Base-by-base conservation (phyloP, 345 rosid species). In the Syzygium jambos region DNA sequence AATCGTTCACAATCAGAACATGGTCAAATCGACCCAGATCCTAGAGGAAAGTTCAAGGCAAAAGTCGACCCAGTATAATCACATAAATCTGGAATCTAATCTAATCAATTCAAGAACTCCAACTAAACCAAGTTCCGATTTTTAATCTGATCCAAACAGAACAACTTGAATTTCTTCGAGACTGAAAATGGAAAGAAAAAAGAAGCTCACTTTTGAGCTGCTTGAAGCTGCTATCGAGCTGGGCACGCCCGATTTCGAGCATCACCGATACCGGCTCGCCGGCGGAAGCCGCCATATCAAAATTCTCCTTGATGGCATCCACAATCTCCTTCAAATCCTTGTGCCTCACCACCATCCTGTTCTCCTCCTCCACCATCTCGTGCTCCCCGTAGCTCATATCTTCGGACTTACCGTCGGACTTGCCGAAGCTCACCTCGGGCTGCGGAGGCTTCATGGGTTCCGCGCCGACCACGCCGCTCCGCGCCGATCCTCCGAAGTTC, bases 311-410 rank as follows among this genome's bases (percentile, higher is more conserved):
- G 27, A 98, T 94, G 0, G 99, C 96, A 53, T 94, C 97, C 19
- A 95, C 97, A 77, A 98, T 98, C 90, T 98, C 98, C 82, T 95
- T 95, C 93, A 98, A 93, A 89, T 98, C 99, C 92, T 88, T 94
- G 82, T 98, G 99, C 92, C 99, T 94, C 52, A 98, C 93, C 65
- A 98, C 98, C 95, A 98, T 91, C 88, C 91, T 95, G 96, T 93
- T 90, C 88, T 95, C 97, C 80, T 94, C 88, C 23, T 84, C 83
- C 29, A 65, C 55, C 54, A 51, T 46, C 53, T 51, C 56, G 25
- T 10, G 78, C 41, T 86, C 56, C 90, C 93, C 89, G 85, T 88
- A 95, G 84, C 97, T 95, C 15, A 93, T 89, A 3, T 93, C 93
- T 29, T 52, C 65, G 57, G 83, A 63, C 83, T 46, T 49, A 16